Base-by-base conservation (phyloP, 169 alveolate genomes). In the Theileria orientalis region DNA sequence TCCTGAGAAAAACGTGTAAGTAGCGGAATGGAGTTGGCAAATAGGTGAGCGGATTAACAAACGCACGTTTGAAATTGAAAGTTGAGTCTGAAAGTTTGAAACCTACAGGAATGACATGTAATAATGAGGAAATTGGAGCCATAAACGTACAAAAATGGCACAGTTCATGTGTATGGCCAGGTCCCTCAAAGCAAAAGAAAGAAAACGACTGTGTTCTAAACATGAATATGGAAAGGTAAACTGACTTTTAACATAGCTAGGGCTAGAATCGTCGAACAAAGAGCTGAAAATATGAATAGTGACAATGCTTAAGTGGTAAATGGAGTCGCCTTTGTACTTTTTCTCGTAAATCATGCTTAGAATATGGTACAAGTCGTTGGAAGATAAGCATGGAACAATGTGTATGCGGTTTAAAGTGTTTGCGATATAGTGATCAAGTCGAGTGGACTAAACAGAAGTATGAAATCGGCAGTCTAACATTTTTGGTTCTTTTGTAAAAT, bases 321-420 rank as follows among this genome's bases (percentile, higher is more conserved):
- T 33, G 32, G 72, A 62, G 19, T 62, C 13, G 23, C 40, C 73
- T 0, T 21, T 8, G 23, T 6, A 2, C 14, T 49, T 25, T 16
- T 40, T 41, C 37, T 37, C 23, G 49, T 1, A 37, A 21, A 76
- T 37, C 21, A 13, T 32, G 23, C 67, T 83, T 37, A 76, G 40
- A 1, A 57, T 60, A 6, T 16, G 37, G 21, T n/a, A 5, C 51
- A 76, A 67, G 46, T 76, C 75, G 9, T n/a, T 60, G 11, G 21
- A 9, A 21, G 62, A 69, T 2, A 40, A 11, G 52, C 82, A 69
- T 14, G 44, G 57, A 8, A 76, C 67, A 25, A 76, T 76, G 19
- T 23, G 67, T 3, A 76, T 33, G 8, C 85, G 49, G 23, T 33
- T 57, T 49, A 76, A 46, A 23, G 67, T 57, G 40, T 57, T 62